A percentile compares a stretch with the other conserved stretches of the same genome.
phyloP scores from a whole-genome alignment of 2,329 filamentous ascomycete species.

The Diatrype stigma region DNA sequence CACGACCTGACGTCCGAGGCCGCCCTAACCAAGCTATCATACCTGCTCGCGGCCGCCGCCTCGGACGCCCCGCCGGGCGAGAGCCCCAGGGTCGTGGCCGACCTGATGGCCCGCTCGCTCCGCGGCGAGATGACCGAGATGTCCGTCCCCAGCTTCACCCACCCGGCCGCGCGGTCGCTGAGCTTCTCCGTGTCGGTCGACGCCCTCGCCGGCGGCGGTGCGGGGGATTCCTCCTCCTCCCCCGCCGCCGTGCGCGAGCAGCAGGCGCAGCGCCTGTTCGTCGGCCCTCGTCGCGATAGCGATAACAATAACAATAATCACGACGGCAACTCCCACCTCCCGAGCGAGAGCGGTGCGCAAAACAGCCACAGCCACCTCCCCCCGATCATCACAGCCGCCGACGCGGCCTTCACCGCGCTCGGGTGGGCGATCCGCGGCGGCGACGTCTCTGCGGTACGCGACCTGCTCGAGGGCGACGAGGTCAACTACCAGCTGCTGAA shows the following conservation, averaged over 20 bases:
- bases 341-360: no score
- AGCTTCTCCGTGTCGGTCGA: neutral
- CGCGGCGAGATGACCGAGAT: slow-evolving; percentile 83
- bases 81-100: slow-evolving; percentile 44
- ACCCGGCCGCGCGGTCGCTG: slow-evolving; percentile 48
- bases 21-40: slow-evolving; percentile 85
- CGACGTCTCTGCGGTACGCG: slow-evolving; percentile 59
- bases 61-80: slow-evolving; percentile 50
- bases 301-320: no score
- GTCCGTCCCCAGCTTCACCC: slow-evolving; percentile 68
- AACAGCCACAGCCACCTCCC: no score
- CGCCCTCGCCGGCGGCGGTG: slow-evolving; percentile 33
- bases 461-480: slow-evolving; percentile 64
- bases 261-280: slow-evolving; percentile 41
- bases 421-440: slow-evolving; percentile 76
- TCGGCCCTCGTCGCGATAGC: no score
- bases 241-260: slow-evolving; percentile 21
- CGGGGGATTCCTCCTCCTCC: slow-evolving; percentile 3
- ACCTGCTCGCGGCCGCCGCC: slow-evolving; percentile 65
- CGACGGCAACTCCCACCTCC: no score
- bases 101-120: slow-evolving; percentile 68
- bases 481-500: slow-evolving; percentile 59
- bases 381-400: slow-evolving; percentile 37
- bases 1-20: slow-evolving; percentile 87
- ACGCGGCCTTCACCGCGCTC: slow-evolving; percentile 68